phyloP scores from a whole-genome alignment of 2,329 filamentous ascomycete genomes.

The Thielaviopsis punctulata region DNA sequence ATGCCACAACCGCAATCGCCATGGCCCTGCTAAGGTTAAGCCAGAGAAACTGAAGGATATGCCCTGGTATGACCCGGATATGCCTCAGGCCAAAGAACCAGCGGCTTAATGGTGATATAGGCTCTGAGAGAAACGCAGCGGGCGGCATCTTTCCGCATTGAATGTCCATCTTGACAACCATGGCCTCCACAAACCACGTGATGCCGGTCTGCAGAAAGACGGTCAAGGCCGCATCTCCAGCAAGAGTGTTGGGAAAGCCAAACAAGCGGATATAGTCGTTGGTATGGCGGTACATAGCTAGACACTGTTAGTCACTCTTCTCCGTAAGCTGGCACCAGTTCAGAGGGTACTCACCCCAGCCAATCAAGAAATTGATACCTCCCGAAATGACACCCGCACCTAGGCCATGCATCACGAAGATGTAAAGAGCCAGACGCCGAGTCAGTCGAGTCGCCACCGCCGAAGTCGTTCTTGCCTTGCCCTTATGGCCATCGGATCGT shows the following conservation, averaged over 20 bases:
- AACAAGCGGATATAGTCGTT: slow-evolving; percentile 28
- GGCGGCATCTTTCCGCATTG: slow-evolving; percentile 27
- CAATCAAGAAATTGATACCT: slow-evolving; percentile 34
- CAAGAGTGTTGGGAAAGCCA: slow-evolving; percentile 32
- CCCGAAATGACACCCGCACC: slow-evolving; percentile 30
- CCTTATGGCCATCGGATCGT: too few relatives aligned
- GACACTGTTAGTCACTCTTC: not conserved
- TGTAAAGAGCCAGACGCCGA: slow-evolving; percentile 29
- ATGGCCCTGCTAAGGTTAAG: slow-evolving; percentile 25
- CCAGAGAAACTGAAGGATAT: slow-evolving; percentile 23
- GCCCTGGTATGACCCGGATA: not conserved
- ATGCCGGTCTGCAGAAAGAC: slow-evolving; percentile 31
- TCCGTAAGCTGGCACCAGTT: slow-evolving; percentile 1
- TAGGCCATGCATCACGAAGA: slow-evolving; percentile 30
- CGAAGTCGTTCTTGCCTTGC: not conserved
- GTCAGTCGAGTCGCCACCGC: slow-evolving; percentile 17
- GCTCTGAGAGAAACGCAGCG: slow-evolving; percentile 23
- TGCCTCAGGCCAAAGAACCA: slow-evolving; percentile 28
- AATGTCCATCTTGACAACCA: slow-evolving; percentile 31
- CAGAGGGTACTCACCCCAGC: slow-evolving; percentile 25
- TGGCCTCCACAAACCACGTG: slow-evolving; percentile 33
- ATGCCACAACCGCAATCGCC: slow-evolving; percentile 21
- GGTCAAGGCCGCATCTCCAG: slow-evolving; percentile 33
- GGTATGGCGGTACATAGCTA: slow-evolving; percentile 29
- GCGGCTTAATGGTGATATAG: slow-evolving; percentile 21